Base-by-base conservation (phyloP, 192 early-diverging fungal species). In the Coemansia asiatica region DNA sequence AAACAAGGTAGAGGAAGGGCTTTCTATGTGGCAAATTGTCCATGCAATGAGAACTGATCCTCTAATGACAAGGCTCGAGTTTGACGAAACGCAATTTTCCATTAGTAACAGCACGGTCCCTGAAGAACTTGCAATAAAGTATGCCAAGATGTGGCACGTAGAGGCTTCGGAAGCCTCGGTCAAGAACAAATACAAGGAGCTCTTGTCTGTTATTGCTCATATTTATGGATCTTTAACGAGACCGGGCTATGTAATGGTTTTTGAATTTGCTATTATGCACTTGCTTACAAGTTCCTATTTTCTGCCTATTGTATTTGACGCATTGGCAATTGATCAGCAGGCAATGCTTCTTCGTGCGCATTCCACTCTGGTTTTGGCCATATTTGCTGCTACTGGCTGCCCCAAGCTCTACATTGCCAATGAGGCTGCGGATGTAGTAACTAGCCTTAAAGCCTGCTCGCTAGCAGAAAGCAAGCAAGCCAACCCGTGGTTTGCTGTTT, bases 201-300 rank as follows among this genome's bases (percentile, higher is more conserved):
- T 83, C 18, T 61, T 74, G 50, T 75, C 62, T 22, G 56, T 73
- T 6, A 54, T 62, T 46, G 54, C 74, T 4, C 55, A 83, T 8
- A 59, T 76, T 4, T 76, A 74, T 38, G 84, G 78, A 48, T 74
- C 76, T 0, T 48, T 58, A 12, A 73, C 76, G 40, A 44, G 64
- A 31, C 71, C 76, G 0, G 71, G 71, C 10, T 67, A 73, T 44
- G 58, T 33, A 6, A 62, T 13, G 59, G 56, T 29, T 26, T 74
- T 50, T 61, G 69, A 71, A 64, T 80, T 71, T 72, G 54, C 28
- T 29, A 66, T 66, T 40, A 83, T 64, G 84, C 87, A 88, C 65
- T 69, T 72, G 36, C 49, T 87, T 56, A 87, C 87, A 1, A 83
- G 85, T n/a, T 58, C 72, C 9, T 73, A 83, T 35, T 86, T 86